A percentile compares a stretch with the other conserved stretches of the same genome.
These are phyloP conservation scores for Scheffersomyces quercinus DNA, from an alignment of 1,139 yeast genomes.

Conservation along the genomic window DNA sequence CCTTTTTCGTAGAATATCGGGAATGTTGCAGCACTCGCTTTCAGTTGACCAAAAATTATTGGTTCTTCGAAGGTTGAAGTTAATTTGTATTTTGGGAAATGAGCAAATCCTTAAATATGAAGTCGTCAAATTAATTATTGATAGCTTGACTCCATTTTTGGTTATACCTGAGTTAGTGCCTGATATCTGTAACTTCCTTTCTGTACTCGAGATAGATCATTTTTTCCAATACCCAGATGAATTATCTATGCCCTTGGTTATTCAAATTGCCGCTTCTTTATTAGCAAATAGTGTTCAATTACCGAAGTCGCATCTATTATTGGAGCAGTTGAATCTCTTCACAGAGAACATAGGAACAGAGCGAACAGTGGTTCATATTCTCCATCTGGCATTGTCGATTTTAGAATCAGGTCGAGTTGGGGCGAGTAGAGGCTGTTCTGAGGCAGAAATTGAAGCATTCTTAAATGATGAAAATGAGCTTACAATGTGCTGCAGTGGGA, in stretches of 20 bases:
- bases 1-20: slow-evolving; percentile 33
- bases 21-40: slow-evolving; percentile 21
- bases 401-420: no score
- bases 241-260: slow-evolving; percentile 10
- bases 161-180: slow-evolving; percentile 13
- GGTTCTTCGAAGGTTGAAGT: slow-evolving; percentile 39
- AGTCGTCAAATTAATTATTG: slow-evolving; percentile 22
- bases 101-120: slow-evolving; percentile 8
- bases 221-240: slow-evolving; percentile 8
- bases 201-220: slow-evolving; percentile 8
- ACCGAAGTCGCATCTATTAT: no score
- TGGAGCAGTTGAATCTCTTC: no score
- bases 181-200: slow-evolving; percentile 23
- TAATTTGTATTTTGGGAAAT: slow-evolving; percentile 33
- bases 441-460: slow-evolving; percentile 17
- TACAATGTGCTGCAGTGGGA: no score
- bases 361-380: no score
- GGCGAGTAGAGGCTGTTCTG: no score
- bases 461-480: slow-evolving; percentile 15
- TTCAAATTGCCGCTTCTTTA: slow-evolving; percentile 12
- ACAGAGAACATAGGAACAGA: no score
- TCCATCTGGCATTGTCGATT: no score
- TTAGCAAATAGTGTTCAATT: slow-evolving; percentile 3
- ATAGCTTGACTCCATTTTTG: slow-evolving; percentile 21
- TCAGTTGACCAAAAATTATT: slow-evolving; percentile 22